A percentile compares a stretch with the other conserved stretches of the same genome.
Conservation (phyloP, 768 basidiomycete genomes). For the Sarcodon sp. region DNA sequence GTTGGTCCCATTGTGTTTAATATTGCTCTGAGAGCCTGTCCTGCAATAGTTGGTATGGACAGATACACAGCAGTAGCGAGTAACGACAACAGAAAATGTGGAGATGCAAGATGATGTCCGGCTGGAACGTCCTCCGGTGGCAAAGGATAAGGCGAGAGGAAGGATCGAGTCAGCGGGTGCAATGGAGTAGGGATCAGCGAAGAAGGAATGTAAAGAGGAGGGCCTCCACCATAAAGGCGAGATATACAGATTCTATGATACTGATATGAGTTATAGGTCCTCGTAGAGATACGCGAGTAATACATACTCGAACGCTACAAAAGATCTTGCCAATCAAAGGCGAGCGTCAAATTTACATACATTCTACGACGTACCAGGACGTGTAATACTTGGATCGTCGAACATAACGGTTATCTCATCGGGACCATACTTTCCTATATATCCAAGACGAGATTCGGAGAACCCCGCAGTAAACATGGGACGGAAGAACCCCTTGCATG, state of each 20-base stretch:
- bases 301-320: constrained; percentile 78
- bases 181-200: constrained; percentile 49
- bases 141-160: constrained; percentile 21
- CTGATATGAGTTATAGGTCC: background rate
- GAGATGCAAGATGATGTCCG: constrained; percentile 62
- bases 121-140: constrained; percentile 13
- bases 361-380: constrained; percentile 46
- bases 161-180: constrained; percentile 64
- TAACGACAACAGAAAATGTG: constrained; percentile 73
- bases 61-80: constrained; percentile 83
- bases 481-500: constrained; percentile 67
- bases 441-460: constrained; percentile 32
- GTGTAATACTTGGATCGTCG: constrained; percentile 80
- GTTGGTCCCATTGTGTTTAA: constrained; percentile 67
- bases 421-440: constrained; percentile 8
- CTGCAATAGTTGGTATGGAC: constrained; percentile 63
- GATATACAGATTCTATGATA: constrained; percentile 65
- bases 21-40: constrained; percentile 61
- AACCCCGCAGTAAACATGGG: constrained; percentile 80
- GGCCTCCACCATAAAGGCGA: constrained; percentile 79
- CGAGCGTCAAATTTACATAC: background rate
- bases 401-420: constrained; percentile 62
- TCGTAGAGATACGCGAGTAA: background rate
- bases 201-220: constrained; percentile 54
- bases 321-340: background rate